Conservation (phyloP, 2,329 filamentous ascomycete genomes). For the Plenodomus tracheiphilus region DNA sequence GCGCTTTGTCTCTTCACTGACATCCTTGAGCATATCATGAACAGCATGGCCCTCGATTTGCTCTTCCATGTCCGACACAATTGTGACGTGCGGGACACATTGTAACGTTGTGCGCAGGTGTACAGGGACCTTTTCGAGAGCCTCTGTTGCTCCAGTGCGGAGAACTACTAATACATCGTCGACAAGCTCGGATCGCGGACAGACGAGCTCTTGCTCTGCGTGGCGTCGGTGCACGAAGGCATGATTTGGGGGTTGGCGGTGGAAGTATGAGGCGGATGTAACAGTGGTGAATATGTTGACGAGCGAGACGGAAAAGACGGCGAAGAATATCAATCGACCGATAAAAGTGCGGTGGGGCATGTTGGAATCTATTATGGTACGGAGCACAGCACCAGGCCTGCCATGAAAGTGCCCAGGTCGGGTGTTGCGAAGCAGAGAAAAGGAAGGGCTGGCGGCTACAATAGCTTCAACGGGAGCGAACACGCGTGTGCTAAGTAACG, state of each 20-base stretch:
- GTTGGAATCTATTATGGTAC: slow-evolving; percentile 3
- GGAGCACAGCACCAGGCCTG: slow-evolving; percentile 25
- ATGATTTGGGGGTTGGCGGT: slow-evolving; percentile 3
- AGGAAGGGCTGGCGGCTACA: background rate
- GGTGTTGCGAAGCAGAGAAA: background rate
- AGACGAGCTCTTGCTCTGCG: slow-evolving; percentile 26
- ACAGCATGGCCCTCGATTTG: slow-evolving; percentile 55
- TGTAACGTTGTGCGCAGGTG: slow-evolving; percentile 61
- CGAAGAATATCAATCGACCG: slow-evolving; percentile 38
- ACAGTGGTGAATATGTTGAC: slow-evolving; percentile 40
- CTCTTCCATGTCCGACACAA: slow-evolving; percentile 64
- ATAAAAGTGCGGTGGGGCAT: slow-evolving; percentile 41
- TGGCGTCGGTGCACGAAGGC: slow-evolving; percentile 23
- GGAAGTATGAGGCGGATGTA: slow-evolving; percentile 33
- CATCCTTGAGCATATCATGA: slow-evolving; percentile 51
- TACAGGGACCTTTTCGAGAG: slow-evolving; percentile 59
- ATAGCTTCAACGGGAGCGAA: background rate
- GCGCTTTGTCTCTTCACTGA: slow-evolving; percentile 43
- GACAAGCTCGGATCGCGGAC: slow-evolving; percentile 38
- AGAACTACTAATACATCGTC: slow-evolving; percentile 62
- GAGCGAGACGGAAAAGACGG: slow-evolving; percentile 37
- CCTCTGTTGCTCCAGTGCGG: slow-evolving; percentile 64
- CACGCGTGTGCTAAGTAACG: background rate
- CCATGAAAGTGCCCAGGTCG: background rate
- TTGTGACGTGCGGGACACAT: slow-evolving; percentile 59